phyloP scores from a whole-genome alignment of 2,329 filamentous ascomycete species.

The Alternaria novae-zelandiae region DNA sequence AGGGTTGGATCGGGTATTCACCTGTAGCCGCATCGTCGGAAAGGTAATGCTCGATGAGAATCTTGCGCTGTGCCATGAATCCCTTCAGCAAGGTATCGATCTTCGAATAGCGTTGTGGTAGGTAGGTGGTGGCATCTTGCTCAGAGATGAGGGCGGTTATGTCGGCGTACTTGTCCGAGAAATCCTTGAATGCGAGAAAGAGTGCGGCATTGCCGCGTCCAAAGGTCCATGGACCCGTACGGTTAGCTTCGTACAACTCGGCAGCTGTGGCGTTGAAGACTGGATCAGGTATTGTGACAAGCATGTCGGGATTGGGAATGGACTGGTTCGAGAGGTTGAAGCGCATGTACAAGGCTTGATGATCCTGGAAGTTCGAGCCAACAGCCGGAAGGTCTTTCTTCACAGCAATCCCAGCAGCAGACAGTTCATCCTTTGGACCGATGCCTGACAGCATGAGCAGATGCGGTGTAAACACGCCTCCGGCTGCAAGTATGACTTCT shows the following conservation, averaged over 20 bases:
- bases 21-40: constrained; percentile 27
- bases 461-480: constrained; percentile 63
- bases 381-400: constrained; percentile 23
- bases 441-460: constrained; percentile 67
- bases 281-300: constrained; percentile 17
- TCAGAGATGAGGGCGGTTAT: constrained; percentile 7
- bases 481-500: constrained; percentile 66
- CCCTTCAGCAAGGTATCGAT: constrained; percentile 14
- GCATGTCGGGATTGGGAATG: constrained; percentile 11
- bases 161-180: constrained; percentile 9
- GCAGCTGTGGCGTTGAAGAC: constrained; percentile 31
- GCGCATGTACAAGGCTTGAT: constrained; percentile 12
- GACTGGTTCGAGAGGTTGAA: constrained; percentile 8
- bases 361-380: constrained; percentile 30
- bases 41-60: constrained; percentile 10
- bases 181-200: constrained; percentile 13
- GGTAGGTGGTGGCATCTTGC: constrained; percentile 14
- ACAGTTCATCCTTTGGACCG: constrained; percentile 43
- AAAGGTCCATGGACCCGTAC: constrained; percentile 30
- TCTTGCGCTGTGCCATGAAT: constrained; percentile 13
- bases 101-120: constrained; percentile 13
- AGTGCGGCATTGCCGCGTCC: constrained; percentile 11
- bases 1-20: constrained; percentile 28
- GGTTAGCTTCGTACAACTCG: constrained; percentile 27
- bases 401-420: constrained; percentile 6